Base-by-base conservation (phyloP, 163 green algal genomes). In the Picocystis sp. region DNA sequence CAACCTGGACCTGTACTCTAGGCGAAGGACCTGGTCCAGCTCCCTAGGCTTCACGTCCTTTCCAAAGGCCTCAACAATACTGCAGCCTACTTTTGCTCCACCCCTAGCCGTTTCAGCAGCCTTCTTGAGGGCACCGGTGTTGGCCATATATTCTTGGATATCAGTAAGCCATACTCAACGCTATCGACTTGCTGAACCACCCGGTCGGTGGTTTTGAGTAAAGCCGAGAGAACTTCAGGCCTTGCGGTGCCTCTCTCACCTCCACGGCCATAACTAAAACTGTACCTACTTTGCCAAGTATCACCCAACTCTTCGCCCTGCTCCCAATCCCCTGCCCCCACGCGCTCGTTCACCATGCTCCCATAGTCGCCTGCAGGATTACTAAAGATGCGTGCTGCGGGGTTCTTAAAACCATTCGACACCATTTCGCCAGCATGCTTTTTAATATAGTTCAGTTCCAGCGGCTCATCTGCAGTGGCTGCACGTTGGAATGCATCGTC, bases 141-240 rank as follows among this genome's bases (percentile, higher is more conserved):
- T 97, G 35, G 88, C 87, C 62, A 94, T 95, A 59, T 97, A 97
- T 72, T 97, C 87, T 77, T 93, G 85, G 58, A 94, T 96, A 73
- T 94, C 87, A 0, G 88, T 96, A 10, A 97, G 77, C 11, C 89
- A 60, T 97, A 97, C 73, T 97, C 89, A 9, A 97, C 89, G 24
- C 60, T 81, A 75, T 97, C 89, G 29, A 97, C 80, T 65, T 93
- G 75, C 74, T 97, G 88, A 58, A 95, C 85, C 42, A 97, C 71
- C 1, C 82, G 73, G 49, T 93, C 80, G 6, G 83, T 94, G n/a
- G 78, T 92, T 14, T 61, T 42, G 10, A 97, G 73, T 55, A 97
- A 78, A 33, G 69, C 50, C n/a, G 22, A 17, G 25, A 67, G 58
- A 56, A 94, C 81, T 70, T 94, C 86, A 1, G 86, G 86, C 25